phyloP scores from a whole-genome alignment of 345 rosid genomes.

The Populus deltoides region DNA sequence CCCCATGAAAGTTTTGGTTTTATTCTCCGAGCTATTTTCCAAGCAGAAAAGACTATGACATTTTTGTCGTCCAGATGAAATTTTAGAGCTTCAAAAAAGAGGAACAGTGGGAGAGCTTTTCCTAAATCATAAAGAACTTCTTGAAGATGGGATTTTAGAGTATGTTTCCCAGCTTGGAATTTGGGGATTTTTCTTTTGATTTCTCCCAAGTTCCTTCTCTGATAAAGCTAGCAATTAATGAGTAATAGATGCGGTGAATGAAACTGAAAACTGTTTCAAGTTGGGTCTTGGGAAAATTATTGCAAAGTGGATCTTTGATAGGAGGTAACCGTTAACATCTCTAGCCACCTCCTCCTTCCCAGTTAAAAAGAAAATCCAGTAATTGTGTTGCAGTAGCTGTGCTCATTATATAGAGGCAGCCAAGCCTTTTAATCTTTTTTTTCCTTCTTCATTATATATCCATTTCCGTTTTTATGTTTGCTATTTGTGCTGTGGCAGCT shows the following conservation, averaged over 20 bases:
- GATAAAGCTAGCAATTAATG: slow-evolving; percentile 10
- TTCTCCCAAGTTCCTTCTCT: background rate
- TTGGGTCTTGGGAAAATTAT: slow-evolving; percentile 35
- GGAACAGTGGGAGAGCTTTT: slow-evolving; percentile 1
- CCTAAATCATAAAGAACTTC: background rate
- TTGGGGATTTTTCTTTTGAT: background rate
- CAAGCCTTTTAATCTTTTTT: slow-evolving; percentile 14
- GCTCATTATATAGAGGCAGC: slow-evolving; percentile 5
- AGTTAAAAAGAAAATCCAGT: background rate
- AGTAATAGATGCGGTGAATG: slow-evolving; percentile 7
- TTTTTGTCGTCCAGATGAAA: slow-evolving; percentile 20
- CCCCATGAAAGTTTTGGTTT: slow-evolving; percentile 19
- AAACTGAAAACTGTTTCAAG: slow-evolving; percentile 17
- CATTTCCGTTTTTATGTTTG: slow-evolving; percentile 29
- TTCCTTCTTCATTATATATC: slow-evolving; percentile 20
- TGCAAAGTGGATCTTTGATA: slow-evolving; percentile 27
- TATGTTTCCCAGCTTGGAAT: slow-evolving; percentile 5
- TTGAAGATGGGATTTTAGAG: slow-evolving; percentile 11
- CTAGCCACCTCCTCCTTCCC: slow-evolving; percentile 8
- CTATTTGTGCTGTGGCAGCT: slow-evolving; percentile 49
- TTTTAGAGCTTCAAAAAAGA: slow-evolving; percentile 21
- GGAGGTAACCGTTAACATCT: slow-evolving; percentile 19
- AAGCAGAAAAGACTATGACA: slow-evolving; percentile 11
- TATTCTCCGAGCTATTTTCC: slow-evolving; percentile 10
- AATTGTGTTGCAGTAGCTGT: slow-evolving; percentile 12